phyloP scores from a whole-genome alignment of 106 monocot genomes.

The Posidonia australis region DNA sequence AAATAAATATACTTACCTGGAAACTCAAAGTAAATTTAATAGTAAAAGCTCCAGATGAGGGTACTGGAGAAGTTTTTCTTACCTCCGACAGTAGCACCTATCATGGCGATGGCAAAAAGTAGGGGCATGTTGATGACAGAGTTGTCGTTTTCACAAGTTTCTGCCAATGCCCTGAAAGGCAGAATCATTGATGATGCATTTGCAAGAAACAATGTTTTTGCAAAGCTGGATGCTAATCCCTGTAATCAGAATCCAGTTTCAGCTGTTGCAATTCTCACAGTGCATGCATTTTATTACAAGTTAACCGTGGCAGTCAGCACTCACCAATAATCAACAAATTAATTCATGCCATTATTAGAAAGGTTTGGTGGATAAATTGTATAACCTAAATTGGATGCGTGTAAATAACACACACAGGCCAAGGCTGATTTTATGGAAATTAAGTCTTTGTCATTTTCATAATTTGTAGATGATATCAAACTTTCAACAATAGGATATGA shows the following conservation, averaged over 20 bases:
- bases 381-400: too few relatives aligned
- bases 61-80: slow-evolving; percentile 5
- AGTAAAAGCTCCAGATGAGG: too few relatives aligned
- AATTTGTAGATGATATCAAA: too few relatives aligned
- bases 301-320: background rate
- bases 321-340: too few relatives aligned
- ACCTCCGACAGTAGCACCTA: slow-evolving; percentile 81
- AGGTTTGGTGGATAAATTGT: too few relatives aligned
- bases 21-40: too few relatives aligned
- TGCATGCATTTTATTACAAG: background rate
- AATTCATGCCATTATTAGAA: too few relatives aligned
- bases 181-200: slow-evolving; percentile 24
- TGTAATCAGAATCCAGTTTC: background rate
- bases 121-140: slow-evolving; percentile 59
- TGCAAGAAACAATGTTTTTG: slow-evolving; percentile 20
- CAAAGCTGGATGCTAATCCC: slow-evolving; percentile 13
- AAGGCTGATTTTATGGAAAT: too few relatives aligned
- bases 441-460: too few relatives aligned
- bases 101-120: slow-evolving; percentile 51
- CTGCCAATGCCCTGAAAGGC: slow-evolving; percentile 45
- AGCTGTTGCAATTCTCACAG: background rate
- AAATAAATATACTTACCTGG: too few relatives aligned
- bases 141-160: slow-evolving; percentile 40
- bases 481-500: too few relatives aligned
- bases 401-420: too few relatives aligned